Percentiles rank a stretch among this genome's conserved stretches.
phyloP scores from a whole-genome alignment of 2,329 filamentous ascomycete genomes.

The Nemania sp. region DNA sequence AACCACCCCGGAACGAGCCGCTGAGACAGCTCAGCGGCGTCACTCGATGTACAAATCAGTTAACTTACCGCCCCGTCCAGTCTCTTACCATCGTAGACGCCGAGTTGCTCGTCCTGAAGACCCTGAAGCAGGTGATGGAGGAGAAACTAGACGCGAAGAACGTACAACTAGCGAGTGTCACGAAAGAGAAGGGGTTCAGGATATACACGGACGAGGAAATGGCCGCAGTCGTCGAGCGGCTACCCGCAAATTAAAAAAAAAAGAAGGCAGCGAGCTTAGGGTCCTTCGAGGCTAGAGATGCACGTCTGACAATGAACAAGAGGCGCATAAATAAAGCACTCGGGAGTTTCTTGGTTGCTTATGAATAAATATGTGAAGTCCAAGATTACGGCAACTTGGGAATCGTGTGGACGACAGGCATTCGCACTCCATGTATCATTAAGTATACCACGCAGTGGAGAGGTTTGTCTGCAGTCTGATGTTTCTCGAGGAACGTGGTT shows the following conservation, averaged over 20 bases:
- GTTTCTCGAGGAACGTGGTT: not conserved
- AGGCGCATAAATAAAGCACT: slow-evolving; percentile 1
- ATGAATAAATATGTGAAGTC: slow-evolving; percentile 14
- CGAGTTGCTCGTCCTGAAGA: slow-evolving; percentile 95
- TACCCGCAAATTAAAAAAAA: slow-evolving; percentile 64
- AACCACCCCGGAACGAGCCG: slow-evolving; percentile 13
- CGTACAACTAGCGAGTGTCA: slow-evolving; percentile 96
- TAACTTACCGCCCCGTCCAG: slow-evolving; percentile 43
- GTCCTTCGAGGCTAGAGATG: slow-evolving; percentile 7
- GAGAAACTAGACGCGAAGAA: slow-evolving; percentile 99
- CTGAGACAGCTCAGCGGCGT: not conserved
- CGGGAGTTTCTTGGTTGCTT: slow-evolving; percentile 8
- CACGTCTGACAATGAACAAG: slow-evolving; percentile 21
- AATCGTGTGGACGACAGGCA: slow-evolving; percentile 5
- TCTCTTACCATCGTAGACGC: slow-evolving; percentile 91
- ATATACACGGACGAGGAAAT: slow-evolving; percentile 99
- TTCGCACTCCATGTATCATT: slow-evolving; percentile 16
- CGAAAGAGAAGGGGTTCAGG: slow-evolving; percentile 95
- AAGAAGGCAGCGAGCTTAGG: slow-evolving; percentile 9
- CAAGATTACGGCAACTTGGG: not conserved
- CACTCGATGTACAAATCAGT: not conserved
- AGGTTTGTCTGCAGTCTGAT: slow-evolving; percentile 10
- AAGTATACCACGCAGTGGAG: slow-evolving; percentile 12
- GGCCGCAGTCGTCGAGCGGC: slow-evolving; percentile 85
- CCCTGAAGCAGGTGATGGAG: slow-evolving; percentile 99